A percentile compares a stretch with the other conserved stretches of the same genome.
phyloP scores from a whole-genome alignment of 2,329 filamentous ascomycete species.

The Ophiostoma himal-ulmi region DNA sequence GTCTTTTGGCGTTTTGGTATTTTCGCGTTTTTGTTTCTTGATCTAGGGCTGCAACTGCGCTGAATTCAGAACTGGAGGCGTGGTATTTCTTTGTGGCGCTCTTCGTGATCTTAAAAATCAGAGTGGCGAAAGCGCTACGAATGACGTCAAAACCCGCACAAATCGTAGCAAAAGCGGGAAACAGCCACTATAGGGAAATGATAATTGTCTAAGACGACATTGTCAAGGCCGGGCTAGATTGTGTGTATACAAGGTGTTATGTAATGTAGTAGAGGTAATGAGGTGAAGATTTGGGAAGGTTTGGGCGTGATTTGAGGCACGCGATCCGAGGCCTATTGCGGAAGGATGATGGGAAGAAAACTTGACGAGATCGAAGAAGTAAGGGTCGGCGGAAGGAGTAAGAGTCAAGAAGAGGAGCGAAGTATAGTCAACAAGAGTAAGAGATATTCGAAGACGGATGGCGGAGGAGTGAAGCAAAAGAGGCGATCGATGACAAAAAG shows the following conservation, averaged over 20 bases:
- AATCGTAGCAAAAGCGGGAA: not conserved
- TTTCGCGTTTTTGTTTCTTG: too few relatives aligned
- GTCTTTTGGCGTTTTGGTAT: not conserved
- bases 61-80: not conserved
- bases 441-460: not conserved
- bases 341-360: not conserved
- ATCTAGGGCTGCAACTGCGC: not conserved
- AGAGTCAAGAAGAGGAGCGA: not conserved
- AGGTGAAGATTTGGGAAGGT: not conserved
- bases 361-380: not conserved
- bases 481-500: not conserved
- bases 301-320: not conserved
- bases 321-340: not conserved
- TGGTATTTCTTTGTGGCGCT: conserved; percentile 23
- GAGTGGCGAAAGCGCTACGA: not conserved
- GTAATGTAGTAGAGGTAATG: not conserved
- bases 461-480: not conserved
- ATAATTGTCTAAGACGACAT: not conserved
- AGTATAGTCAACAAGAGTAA: not conserved
- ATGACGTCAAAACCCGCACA: conserved; percentile 10
- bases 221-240: not conserved
- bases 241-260: not conserved
- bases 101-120: not conserved
- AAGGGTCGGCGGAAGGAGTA: not conserved
- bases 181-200: not conserved